phyloP scores from a whole-genome alignment of 148 eudicot species.

The Spergularia bocconei region DNA sequence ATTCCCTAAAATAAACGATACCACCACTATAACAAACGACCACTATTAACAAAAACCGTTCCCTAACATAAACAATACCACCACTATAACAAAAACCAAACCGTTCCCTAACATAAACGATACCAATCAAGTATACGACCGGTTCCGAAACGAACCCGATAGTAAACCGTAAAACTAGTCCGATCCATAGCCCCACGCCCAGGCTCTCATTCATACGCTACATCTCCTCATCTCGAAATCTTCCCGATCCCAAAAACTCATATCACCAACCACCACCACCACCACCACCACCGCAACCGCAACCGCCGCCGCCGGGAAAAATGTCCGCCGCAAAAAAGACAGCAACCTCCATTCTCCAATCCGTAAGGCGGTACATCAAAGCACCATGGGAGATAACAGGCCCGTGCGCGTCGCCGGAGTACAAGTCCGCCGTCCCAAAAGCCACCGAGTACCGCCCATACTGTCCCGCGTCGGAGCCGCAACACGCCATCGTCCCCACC shows the following conservation, averaged over 20 bases:
- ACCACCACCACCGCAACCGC: too few relatives aligned
- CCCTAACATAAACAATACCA: too few relatives aligned
- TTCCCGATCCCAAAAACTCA: neutral
- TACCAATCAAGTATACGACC: neutral
- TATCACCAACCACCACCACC: too few relatives aligned
- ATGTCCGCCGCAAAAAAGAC: slow-evolving; percentile 25
- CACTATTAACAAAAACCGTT: too few relatives aligned
- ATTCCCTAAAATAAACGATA: too few relatives aligned
- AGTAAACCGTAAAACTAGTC: too few relatives aligned
- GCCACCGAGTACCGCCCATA: slow-evolving; percentile 74
- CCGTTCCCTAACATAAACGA: too few relatives aligned
- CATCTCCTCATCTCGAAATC: neutral
- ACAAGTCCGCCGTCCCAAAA: slow-evolving; percentile 54
- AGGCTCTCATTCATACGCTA: too few relatives aligned
- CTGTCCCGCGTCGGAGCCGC: slow-evolving; percentile 81
- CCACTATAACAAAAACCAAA: too few relatives aligned
- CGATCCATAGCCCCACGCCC: too few relatives aligned
- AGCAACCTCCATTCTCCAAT: slow-evolving; percentile 46
- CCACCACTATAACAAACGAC: too few relatives aligned
- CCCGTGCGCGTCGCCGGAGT: slow-evolving; percentile 65
- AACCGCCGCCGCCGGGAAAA: neutral
- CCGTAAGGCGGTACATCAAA: slow-evolving; percentile 55
- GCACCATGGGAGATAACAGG: slow-evolving; percentile 85
- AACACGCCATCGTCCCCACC: slow-evolving; percentile 58
- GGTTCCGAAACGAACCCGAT: neutral